Evolutionary conservation across 441 rosid genomes (phyloP).

Genomic region (Erysimum cheiri): DNA sequence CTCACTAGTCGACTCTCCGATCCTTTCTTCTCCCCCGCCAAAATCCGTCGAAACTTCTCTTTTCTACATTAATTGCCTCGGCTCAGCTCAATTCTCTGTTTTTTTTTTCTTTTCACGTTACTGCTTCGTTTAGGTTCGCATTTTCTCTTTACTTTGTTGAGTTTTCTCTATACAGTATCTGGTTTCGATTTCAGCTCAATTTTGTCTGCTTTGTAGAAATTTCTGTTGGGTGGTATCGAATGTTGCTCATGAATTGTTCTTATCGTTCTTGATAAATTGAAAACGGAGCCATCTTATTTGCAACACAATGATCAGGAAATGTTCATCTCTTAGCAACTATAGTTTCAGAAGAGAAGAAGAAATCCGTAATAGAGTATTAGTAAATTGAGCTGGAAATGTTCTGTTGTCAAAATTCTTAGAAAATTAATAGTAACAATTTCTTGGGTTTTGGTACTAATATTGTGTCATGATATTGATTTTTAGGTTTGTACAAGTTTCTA

Average conservation of each 20-base stretch:
- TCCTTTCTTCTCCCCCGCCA: conserved; percentile 34
- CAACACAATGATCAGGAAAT: conserved; percentile 7
- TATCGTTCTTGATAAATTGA: neutral
- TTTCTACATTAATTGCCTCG: neutral
- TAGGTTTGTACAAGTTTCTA: neutral
- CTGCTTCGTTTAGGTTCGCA: conserved; percentile 34
- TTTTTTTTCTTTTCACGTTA: neutral
- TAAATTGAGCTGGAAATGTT: neutral
- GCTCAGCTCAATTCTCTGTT: conserved; percentile 23
- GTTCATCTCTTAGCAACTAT: neutral
- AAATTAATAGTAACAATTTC: neutral
- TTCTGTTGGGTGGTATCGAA: neutral
- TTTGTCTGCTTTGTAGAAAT: neutral
- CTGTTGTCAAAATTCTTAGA: neutral
- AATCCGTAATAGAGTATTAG: neutral
- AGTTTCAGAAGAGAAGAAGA: neutral
- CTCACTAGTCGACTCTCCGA: conserved; percentile 28
- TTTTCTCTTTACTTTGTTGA: conserved; percentile 8
- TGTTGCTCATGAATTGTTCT: neutral
- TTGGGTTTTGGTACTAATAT: neutral
- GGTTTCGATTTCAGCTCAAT: conserved; percentile 21
- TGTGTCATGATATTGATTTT: neutral
- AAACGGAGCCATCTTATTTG: conserved; percentile 1
- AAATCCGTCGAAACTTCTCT: conserved; percentile 11
- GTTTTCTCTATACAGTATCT: neutral